Evolutionary conservation across 1,139 yeast genomes (phyloP).

Genomic region (Suhomyces coccinellae): DNA sequence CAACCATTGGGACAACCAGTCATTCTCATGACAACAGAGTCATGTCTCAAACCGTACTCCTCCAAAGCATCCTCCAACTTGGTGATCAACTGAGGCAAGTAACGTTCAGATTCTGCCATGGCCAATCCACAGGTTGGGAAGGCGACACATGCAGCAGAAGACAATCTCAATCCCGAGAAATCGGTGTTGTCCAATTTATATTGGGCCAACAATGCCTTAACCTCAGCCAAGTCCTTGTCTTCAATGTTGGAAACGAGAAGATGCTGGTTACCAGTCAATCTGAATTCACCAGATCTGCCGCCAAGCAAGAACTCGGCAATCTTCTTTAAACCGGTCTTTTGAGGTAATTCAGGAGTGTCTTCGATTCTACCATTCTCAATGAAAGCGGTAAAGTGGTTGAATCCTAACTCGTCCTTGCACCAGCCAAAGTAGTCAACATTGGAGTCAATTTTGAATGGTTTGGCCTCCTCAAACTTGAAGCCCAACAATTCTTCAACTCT

Average conservation of each 20-base stretch:
- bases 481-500: constrained; percentile 87
- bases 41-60: constrained; percentile 91
- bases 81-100: constrained; percentile 77
- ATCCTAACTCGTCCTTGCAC: constrained; percentile 85
- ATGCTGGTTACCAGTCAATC: constrained; percentile 97
- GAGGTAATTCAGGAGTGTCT: constrained; percentile 87
- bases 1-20: constrained; percentile 99
- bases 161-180: constrained; percentile 80
- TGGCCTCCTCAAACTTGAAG: constrained; percentile 66
- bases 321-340: constrained; percentile 81
- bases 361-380: constrained; percentile 97
- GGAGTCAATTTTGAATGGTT: constrained; percentile 74
- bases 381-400: constrained; percentile 89
- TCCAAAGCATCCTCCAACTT: constrained; percentile 84
- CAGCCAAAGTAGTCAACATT: constrained; percentile 94
- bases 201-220: constrained; percentile 65
- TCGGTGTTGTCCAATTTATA: constrained; percentile 84
- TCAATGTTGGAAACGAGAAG: constrained; percentile 71
- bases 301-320: constrained; percentile 66
- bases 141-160: constrained; percentile 97
- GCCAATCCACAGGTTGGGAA: constrained; percentile 99
- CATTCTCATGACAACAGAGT: constrained; percentile 95
- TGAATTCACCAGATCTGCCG: constrained; percentile 72
- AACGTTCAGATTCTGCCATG: constrained; percentile 98
- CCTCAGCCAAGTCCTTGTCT: constrained; percentile 62